Base-by-base conservation (phyloP, 768 basidiomycete genomes). In the Pholiota conissans region DNA sequence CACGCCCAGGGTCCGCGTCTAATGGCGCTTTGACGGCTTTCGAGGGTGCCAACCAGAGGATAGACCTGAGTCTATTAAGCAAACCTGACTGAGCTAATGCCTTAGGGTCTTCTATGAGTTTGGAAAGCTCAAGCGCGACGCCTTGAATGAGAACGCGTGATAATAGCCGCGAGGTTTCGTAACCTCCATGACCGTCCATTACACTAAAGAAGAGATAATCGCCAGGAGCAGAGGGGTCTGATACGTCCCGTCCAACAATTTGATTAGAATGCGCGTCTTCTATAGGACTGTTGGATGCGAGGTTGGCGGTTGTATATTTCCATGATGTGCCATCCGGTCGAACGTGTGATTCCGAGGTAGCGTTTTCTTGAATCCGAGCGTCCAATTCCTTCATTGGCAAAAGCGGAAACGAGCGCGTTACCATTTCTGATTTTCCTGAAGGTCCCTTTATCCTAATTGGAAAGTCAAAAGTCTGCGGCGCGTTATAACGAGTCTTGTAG, bases 111-210 rank as follows among this genome's bases (percentile, higher is more conserved):
- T 74, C 71, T 35, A 79, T 73, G 29, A 91, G 77, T 16, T 76
- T 72, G 16, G 81, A 78, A 48, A 98, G 80, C 67, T 96, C 87
- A 34, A 91, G 76, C 0, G 87, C 84, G 55, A 96, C 87, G 7
- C 90, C 89, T 53, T 90, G 91, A 59, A 97, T 90, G 57, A 98
- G 82, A 47, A 89, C 82, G 55, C 87, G 86, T 2, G 91, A 88
- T 50, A 98, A 86, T 30, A 96, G 78, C 55, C 84, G 82, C 11
- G 92, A 94, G 2, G 96, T 98, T 51, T 92, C 81, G 34, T 74
- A 82, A 1, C 97, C 97, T 2, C 84, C 78, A 69, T 98, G 97
- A 2, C 95, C 94, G 64, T 95, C 94, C 86, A 96, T 90, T 32
- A 96, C 86, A 1, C 92, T 77, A 65, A 93, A 95, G 72, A 96